Percentiles rank a stretch among this genome's conserved stretches.
Evolutionary conservation across 768 basidiomycete species (phyloP).

Genomic region (Rhizopogon sp.): DNA sequence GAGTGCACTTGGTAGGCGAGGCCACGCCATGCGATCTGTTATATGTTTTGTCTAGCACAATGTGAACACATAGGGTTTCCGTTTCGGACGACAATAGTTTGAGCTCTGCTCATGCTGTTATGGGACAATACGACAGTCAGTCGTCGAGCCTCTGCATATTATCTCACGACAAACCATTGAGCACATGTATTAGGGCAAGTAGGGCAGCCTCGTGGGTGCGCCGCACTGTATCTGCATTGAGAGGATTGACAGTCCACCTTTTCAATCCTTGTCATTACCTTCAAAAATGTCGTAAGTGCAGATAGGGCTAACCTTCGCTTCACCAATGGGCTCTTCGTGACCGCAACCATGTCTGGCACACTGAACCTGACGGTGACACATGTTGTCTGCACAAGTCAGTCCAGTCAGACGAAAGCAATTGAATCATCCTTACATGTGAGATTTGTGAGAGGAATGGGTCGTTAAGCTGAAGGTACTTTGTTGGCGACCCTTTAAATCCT

Average conservation of each 20-base stretch:
- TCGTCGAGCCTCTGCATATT: not conserved
- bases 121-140: slow-evolving; percentile 10
- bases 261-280: not conserved
- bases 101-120: slow-evolving; percentile 19
- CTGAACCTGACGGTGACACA: slow-evolving; percentile 41
- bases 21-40: not conserved
- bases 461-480: not conserved
- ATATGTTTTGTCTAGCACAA: slow-evolving; percentile 13
- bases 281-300: not conserved
- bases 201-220: slow-evolving; percentile 29
- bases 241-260: slow-evolving; percentile 39
- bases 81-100: slow-evolving; percentile 13
- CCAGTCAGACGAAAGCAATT: not conserved
- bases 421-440: not conserved
- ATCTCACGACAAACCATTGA: slow-evolving; percentile 30
- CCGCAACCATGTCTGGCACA: slow-evolving; percentile 34
- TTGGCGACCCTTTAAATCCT: slow-evolving; percentile 18
- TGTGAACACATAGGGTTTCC: slow-evolving; percentile 15
- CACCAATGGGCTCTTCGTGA: slow-evolving; percentile 27
- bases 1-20: not conserved
- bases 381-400: slow-evolving; percentile 12
- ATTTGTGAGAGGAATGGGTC: not conserved
- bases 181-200: slow-evolving; percentile 34
- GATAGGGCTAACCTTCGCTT: slow-evolving; percentile 22
- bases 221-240: slow-evolving; percentile 39